Percentiles rank a stretch among this genome's conserved stretches.
Conservation (phyloP, 2,329 filamentous ascomycete species). For the Lizonia empirigonia region DNA sequence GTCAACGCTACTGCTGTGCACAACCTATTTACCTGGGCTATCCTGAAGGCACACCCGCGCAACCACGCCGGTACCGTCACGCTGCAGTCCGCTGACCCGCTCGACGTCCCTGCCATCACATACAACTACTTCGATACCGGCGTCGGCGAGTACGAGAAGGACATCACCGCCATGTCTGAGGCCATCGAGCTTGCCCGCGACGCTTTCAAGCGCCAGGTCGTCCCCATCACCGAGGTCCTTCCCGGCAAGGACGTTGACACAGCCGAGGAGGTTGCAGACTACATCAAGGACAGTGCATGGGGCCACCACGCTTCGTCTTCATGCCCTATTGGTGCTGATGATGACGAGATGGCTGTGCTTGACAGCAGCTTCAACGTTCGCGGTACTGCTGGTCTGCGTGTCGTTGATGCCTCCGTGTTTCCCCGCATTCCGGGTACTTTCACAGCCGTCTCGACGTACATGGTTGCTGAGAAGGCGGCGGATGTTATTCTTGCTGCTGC, state of each 20-base stretch:
- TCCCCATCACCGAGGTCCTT: conserved; percentile 52
- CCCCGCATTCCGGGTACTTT: conserved; percentile 58
- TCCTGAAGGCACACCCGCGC: conserved; percentile 67
- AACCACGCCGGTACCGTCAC: conserved; percentile 67
- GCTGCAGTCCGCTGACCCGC: conserved; percentile 66
- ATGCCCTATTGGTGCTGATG: conserved; percentile 60
- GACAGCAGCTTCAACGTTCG: conserved; percentile 60
- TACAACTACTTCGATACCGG: conserved; percentile 53
- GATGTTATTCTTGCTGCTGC: conserved; percentile 57
- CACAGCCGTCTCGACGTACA: conserved; percentile 59
- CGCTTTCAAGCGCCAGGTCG: conserved; percentile 35
- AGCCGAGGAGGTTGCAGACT: conserved; percentile 38
- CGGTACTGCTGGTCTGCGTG: conserved; percentile 59
- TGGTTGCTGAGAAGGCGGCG: conserved; percentile 66
- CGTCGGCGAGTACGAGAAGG: conserved; percentile 65
- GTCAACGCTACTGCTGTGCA: conserved; percentile 57
- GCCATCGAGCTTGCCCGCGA: conserved; percentile 58
- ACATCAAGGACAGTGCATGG: conserved; percentile 39
- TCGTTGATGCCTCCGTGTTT: conserved; percentile 48
- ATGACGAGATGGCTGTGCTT: conserved; percentile 58
- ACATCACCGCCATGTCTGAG: conserved; percentile 61
- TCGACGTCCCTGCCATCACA: conserved; percentile 65
- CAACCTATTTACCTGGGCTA: conserved; percentile 57
- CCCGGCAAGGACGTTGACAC: conserved; percentile 56
- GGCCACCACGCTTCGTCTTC: conserved; percentile 64